phyloP scores from a whole-genome alignment of 2,329 filamentous ascomycete genomes.

The Gyromitra esculenta region DNA sequence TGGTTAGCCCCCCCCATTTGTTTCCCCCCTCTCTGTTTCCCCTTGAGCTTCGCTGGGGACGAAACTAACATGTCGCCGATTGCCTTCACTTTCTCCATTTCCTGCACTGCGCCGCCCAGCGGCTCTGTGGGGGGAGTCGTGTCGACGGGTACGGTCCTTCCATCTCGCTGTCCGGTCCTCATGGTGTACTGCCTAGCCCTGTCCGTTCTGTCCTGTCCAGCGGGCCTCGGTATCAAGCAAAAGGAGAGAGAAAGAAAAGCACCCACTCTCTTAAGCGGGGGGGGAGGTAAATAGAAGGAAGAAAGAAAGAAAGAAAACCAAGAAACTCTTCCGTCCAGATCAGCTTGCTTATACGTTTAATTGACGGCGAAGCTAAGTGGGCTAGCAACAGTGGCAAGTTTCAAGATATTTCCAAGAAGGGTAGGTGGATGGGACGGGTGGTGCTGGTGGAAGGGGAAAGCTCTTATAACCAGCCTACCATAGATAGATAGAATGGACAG shows the following conservation, averaged over 20 bases:
- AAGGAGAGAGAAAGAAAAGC: background rate
- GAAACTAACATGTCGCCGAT: slow-evolving; percentile 37
- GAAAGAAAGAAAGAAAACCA: background rate
- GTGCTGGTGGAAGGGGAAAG: background rate
- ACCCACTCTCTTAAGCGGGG: slow-evolving; percentile 1
- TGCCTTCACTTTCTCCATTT: slow-evolving; percentile 43
- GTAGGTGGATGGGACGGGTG: background rate
- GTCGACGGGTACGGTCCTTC: background rate
- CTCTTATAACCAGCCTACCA: background rate
- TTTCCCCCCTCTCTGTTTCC: background rate
- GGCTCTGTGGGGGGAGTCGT: background rate
- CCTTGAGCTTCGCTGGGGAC: background rate
- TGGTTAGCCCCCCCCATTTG: slow-evolving; percentile 2
- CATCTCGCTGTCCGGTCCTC: slow-evolving; percentile 10
- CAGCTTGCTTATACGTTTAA: background rate
- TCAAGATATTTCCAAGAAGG: background rate
- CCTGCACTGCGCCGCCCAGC: slow-evolving; percentile 20
- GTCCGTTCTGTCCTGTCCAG: background rate
- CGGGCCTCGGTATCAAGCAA: background rate
- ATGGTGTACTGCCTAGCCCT: background rate
- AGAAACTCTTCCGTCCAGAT: background rate
- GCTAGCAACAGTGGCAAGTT: background rate
- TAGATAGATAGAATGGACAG: background rate
- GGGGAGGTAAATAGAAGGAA: background rate
- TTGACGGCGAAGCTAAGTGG: background rate